Conservation (phyloP, 2,329 filamentous ascomycete genomes). For the Cercospora sesami region DNA sequence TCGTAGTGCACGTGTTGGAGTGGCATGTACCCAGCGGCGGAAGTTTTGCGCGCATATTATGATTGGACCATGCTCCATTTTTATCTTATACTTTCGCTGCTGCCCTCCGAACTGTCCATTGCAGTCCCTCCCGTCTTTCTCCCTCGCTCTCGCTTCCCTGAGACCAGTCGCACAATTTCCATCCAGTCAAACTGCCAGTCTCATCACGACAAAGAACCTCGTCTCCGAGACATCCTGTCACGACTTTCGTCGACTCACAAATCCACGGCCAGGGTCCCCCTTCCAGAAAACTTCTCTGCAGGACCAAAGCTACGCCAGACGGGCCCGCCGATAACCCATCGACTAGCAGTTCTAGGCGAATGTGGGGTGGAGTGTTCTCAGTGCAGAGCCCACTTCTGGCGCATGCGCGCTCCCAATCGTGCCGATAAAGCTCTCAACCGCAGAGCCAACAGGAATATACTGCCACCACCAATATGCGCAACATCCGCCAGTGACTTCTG, state of each 20-base stretch:
- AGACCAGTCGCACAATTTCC: neutral
- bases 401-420: neutral
- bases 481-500: neutral
- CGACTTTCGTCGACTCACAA: neutral
- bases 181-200: neutral
- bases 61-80: constrained; percentile 4
- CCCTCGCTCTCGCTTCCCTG: constrained; percentile 4
- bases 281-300: constrained; percentile 14
- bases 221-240: neutral
- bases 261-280: neutral
- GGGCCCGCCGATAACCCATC: neutral
- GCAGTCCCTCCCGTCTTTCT: neutral
- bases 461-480: neutral
- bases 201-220: neutral
- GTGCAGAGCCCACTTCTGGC: neutral
- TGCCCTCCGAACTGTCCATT: neutral
- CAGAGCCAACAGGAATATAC: constrained; percentile 1
- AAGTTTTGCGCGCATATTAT: neutral
- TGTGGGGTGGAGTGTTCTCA: constrained; percentile 1
- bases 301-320: neutral
- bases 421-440: constrained; percentile 8
- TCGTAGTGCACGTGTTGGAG: constrained; percentile 6
- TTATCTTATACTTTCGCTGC: neutral
- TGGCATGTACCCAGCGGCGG: constrained; percentile 3
- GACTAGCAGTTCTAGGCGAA: neutral